These are phyloP conservation scores for Myxozyma monticola DNA, from an alignment of 805 yeast genomes.

Conservation along the genomic window DNA sequence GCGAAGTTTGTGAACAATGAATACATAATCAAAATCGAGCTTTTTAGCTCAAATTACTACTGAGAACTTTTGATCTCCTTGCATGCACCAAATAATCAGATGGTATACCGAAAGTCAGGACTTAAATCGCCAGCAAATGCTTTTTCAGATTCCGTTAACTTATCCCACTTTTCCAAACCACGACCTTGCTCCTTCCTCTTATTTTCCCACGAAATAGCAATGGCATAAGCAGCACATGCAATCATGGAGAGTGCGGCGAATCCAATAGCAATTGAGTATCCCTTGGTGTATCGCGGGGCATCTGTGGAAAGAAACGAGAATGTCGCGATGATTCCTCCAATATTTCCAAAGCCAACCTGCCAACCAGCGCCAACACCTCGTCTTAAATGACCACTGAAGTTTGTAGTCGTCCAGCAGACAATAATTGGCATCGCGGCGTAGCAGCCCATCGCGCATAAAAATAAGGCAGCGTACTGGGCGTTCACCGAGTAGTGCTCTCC, in stretches of 20 bases:
- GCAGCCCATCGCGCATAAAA: slow-evolving; percentile 57
- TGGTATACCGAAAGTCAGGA: slow-evolving; percentile 16
- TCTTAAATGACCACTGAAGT: slow-evolving; percentile 62
- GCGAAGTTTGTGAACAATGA: too few relatives aligned
- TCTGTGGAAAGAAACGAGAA: slow-evolving; percentile 56
- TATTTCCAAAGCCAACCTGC: slow-evolving; percentile 71
- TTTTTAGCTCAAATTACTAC: neutral
- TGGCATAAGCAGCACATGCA: slow-evolving; percentile 40
- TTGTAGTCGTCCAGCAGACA: slow-evolving; percentile 65
- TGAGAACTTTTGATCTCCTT: too few relatives aligned
- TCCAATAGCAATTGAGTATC: slow-evolving; percentile 54
- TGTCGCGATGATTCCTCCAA: slow-evolving; percentile 68
- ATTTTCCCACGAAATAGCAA: slow-evolving; percentile 38
- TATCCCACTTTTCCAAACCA: slow-evolving; percentile 33
- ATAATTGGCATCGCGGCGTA: slow-evolving; percentile 69
- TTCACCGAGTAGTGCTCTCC: slow-evolving; percentile 44
- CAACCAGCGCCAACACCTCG: slow-evolving; percentile 59
- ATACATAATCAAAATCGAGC: neutral
- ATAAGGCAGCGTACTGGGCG: slow-evolving; percentile 64
- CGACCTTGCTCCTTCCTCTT: slow-evolving; percentile 25
- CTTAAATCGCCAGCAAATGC: slow-evolving; percentile 18
- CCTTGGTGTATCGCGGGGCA: slow-evolving; percentile 60
- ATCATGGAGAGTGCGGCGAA: slow-evolving; percentile 48
- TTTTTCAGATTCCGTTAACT: slow-evolving; percentile 13
- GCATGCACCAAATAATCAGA: slow-evolving; percentile 7